Base-by-base conservation (phyloP, 2,329 filamentous ascomycete genomes). In the Botrytis fragariae region DNA sequence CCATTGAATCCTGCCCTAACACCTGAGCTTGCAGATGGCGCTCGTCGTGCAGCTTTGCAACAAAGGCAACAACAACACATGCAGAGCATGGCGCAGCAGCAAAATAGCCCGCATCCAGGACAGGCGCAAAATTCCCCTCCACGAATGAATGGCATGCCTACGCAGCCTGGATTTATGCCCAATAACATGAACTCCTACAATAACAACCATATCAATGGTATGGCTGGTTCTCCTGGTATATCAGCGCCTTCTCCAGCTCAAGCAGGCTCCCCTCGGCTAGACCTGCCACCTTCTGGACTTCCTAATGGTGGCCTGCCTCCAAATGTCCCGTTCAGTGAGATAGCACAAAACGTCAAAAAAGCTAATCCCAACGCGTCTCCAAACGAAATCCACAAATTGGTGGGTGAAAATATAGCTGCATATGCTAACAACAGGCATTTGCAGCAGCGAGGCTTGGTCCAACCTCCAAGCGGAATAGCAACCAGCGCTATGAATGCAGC, bases 1-100 rank as follows among this genome's bases (percentile, higher is more conserved):
- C 87, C 89, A 2, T 82, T 87, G 9, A 84, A 83, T 68, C 82
- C 83, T 12, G 83, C 83, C 61, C 80, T 88, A 4, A 87, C 90
- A 74, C 83, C 87, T 39, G 86, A 85, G 72, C 81, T 90, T 64
- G 85, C 90, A 77, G 84, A 91, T 77, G 90, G 92, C 78, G 88
- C 90, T 25, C 89, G 90, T 72, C 88, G 89, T 61, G 89, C 93
- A 60, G 86, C 91, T 25, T 18, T 69, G 29, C 71, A 73, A 57
- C 71, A 73, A 32, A 70, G 71, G 62, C 82, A 82, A 73, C 78
- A 79, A 65, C 78, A 75, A 68, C 78, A 75, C 16, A 77, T 78
- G 37, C 71, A 75, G 25, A 69, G 54, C 29, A 69, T 69, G 65
- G 61, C 77, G 76, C 80, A 81, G 74, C 78, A 80, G 42, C 64